Evolutionary conservation across 2,329 filamentous ascomycete species (phyloP).

Genomic region (Trichoderma hamatum): DNA sequence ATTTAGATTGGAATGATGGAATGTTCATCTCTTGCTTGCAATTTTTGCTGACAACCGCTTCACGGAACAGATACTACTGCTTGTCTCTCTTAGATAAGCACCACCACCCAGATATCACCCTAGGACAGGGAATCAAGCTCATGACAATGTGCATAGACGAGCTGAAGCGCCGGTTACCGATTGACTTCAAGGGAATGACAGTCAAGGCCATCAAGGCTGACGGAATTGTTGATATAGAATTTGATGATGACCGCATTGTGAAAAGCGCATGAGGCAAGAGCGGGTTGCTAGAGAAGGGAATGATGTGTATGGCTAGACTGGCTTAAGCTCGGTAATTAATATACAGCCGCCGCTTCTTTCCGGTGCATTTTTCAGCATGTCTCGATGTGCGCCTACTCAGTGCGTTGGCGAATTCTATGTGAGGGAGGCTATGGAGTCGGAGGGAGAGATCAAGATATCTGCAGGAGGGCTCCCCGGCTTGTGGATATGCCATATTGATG

Average conservation of each 20-base stretch:
- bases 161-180: slow-evolving; percentile 92
- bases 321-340: slow-evolving; percentile 26
- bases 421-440: background rate
- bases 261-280: slow-evolving; percentile 55
- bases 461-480: background rate
- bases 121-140: slow-evolving; percentile 89
- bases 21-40: background rate
- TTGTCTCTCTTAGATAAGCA: slow-evolving; percentile 98
- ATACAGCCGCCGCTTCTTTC: slow-evolving; percentile 13
- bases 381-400: background rate
- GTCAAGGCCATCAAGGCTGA: slow-evolving; percentile 97
- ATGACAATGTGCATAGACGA: slow-evolving; percentile 95
- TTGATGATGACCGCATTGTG: slow-evolving; percentile 77
- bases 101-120: slow-evolving; percentile 90
- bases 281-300: slow-evolving; percentile 26
- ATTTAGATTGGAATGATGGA: background rate
- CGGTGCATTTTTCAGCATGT: slow-evolving; percentile 1
- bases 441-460: background rate
- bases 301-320: slow-evolving; percentile 44
- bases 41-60: slow-evolving; percentile 6
- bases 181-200: slow-evolving; percentile 96
- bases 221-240: slow-evolving; percentile 81
- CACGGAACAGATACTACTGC: slow-evolving; percentile 79
- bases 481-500: background rate
- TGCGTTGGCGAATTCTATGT: background rate